These are phyloP conservation scores for Hymenotorrendiella dingleyae DNA, from an alignment of 2,329 filamentous ascomycete species.

Conservation along the genomic window DNA sequence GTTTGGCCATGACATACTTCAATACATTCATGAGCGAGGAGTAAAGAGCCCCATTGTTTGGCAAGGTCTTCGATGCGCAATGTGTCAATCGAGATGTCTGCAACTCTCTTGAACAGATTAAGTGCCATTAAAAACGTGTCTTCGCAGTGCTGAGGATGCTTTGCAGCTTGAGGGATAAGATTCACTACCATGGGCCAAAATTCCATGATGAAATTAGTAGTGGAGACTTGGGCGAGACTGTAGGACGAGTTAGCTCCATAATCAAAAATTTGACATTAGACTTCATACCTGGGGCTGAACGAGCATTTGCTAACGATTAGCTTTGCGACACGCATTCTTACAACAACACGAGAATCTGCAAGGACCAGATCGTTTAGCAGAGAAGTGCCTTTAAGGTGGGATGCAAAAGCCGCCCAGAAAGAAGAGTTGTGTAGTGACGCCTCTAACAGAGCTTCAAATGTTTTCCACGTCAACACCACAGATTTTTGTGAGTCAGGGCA, in stretches of 20 bases:
- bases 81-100: constrained; percentile 25
- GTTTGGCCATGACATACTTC: constrained; percentile 37
- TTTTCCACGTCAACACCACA: constrained; percentile 35
- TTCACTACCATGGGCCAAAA: constrained; percentile 39
- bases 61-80: constrained; percentile 23
- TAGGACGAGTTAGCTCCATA: constrained; percentile 3
- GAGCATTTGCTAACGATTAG: constrained; percentile 28
- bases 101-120: constrained; percentile 37
- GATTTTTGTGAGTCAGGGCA: constrained; percentile 21
- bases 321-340: constrained; percentile 28
- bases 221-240: constrained; percentile 27
- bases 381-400: constrained; percentile 31
- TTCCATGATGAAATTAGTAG: constrained; percentile 37
- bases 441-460: constrained; percentile 43
- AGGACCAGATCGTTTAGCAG: constrained; percentile 39
- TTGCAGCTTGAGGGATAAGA: constrained; percentile 22
- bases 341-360: constrained; percentile 33
- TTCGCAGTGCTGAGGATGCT: constrained; percentile 25
- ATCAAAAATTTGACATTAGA: neutral
- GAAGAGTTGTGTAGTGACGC: constrained; percentile 39
- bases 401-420: constrained; percentile 40
- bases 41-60: constrained; percentile 27
- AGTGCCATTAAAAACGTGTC: constrained; percentile 36
- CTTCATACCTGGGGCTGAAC: constrained; percentile 23
- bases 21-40: constrained; percentile 36